Evolutionary conservation across 495 filamentous ascomycete genomes (phyloP), one percentile per base, ranked within the genome.

Genomic region (Penicillium manginii): DNA sequence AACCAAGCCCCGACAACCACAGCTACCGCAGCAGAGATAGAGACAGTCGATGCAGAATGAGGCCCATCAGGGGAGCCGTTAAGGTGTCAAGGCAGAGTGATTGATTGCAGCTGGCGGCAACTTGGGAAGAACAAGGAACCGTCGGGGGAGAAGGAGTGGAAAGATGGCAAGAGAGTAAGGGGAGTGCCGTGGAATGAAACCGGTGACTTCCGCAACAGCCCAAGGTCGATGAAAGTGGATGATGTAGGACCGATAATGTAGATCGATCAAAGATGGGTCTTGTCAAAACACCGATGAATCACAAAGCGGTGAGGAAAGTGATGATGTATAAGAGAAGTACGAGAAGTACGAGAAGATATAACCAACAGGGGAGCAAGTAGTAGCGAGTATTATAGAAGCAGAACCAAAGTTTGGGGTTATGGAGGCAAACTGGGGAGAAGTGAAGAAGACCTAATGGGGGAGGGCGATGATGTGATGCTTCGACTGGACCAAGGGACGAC

Each of bases 11-110:
- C 58, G 57, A 67, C 72, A 67, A 71, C 75, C 69, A 70, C 71
- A 67, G 67, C 75, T 78, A 77, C 76, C 76, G 73, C 64, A 70
- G 61, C 67, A 73, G 60, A 58, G 59, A 45, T 64, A 50, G 62
- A 58, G 62, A 59, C 55, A 55, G 59, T 23, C 35, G 32, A 40
- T 58, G 59, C 65, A 47, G 50, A 54, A 47, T 40, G 65, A 72
- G 61, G 71, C 72, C 71, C 73, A 77, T 76, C 66, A 74, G 74
- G 65, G 67, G 65, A 71, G 58, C 45, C 48, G 35, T 46, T 21
- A 61, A 53, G 45, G 52, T 12, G 6, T 10, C 21, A 29, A 53
- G 49, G 43, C 42, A 52, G 5, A 42, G 37, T 52, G 55, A 52
- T 29, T 29, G 50, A 18, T 40, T 52, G 19, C 6, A 46, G 33